Evolutionary conservation across 2,329 filamentous ascomycete species (phyloP).

Genomic region (Bipolaris victoriae): DNA sequence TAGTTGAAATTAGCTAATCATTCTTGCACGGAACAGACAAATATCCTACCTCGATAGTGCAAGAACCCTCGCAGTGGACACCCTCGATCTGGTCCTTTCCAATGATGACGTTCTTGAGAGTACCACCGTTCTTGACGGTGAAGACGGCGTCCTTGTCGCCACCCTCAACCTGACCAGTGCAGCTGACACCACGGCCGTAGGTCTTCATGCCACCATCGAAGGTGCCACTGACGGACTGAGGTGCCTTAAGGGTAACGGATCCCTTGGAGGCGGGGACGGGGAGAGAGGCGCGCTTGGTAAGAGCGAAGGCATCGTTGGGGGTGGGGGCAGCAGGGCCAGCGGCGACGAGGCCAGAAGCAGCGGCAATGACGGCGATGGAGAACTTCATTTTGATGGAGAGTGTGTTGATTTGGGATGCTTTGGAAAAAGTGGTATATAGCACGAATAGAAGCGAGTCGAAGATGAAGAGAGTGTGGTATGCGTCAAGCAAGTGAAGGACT

Average conservation of each 20-base stretch:
- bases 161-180: conserved; percentile 54
- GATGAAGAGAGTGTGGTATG: conserved; percentile 26
- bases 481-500: conserved; percentile 35
- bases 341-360: conserved; percentile 37
- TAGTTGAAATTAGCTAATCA: conserved; percentile 45
- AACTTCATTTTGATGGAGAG: conserved; percentile 43
- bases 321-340: conserved; percentile 35
- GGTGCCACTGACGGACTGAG: conserved; percentile 32
- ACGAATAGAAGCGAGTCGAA: conserved; percentile 26
- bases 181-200: conserved; percentile 45
- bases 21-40: background rate
- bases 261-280: conserved; percentile 43
- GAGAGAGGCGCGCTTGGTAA: conserved; percentile 40
- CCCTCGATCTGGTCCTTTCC: conserved; percentile 56
- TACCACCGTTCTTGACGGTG: conserved; percentile 58
- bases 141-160: conserved; percentile 59
- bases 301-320: conserved; percentile 32
- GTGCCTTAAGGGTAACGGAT: conserved; percentile 35
- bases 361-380: conserved; percentile 32
- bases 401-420: conserved; percentile 15
- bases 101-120: conserved; percentile 63
- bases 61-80: conserved; percentile 48
- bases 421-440: conserved; percentile 24
- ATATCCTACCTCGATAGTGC: conserved; percentile 48
- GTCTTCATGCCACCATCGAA: conserved; percentile 46